phyloP scores from a whole-genome alignment of 208 protist genomes.

The Leishmania gerbilli region DNA sequence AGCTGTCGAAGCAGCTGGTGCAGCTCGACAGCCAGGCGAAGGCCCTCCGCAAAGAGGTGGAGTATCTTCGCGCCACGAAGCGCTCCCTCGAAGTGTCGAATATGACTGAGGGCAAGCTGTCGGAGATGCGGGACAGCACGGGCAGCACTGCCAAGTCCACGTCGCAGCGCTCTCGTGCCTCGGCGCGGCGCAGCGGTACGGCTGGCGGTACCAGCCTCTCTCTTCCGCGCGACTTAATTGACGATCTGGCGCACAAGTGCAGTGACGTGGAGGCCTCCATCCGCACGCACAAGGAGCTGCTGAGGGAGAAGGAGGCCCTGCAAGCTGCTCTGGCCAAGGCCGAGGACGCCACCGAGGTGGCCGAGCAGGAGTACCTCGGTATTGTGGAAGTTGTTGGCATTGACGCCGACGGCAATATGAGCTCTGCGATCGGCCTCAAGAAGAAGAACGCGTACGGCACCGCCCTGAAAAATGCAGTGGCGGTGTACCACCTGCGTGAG shows the following conservation, averaged over 20 bases:
- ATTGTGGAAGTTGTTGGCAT: constrained; percentile 38
- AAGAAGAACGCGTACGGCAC: constrained; percentile 39
- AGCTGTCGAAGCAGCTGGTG: constrained; percentile 53
- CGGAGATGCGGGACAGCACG: constrained; percentile 36
- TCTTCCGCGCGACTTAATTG: constrained; percentile 60
- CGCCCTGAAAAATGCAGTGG: constrained; percentile 28
- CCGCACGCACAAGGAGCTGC: constrained; percentile 31
- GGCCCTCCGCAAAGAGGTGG: constrained; percentile 63
- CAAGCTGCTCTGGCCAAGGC: constrained; percentile 17
- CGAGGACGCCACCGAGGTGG: constrained; percentile 24
- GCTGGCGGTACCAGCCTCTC: background rate
- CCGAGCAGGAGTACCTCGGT: constrained; percentile 37
- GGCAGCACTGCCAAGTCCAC: constrained; percentile 19
- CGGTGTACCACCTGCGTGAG: constrained; percentile 51
- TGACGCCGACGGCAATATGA: constrained; percentile 35
- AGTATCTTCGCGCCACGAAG: constrained; percentile 55
- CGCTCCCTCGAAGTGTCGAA: constrained; percentile 38
- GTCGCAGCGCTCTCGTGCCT: constrained; percentile 26
- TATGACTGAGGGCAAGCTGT: constrained; percentile 27
- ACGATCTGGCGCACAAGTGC: constrained; percentile 54
- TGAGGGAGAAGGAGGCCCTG: constrained; percentile 43
- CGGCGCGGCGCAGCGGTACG: constrained; percentile 8
- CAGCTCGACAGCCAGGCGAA: constrained; percentile 60
- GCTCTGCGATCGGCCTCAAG: constrained; percentile 17
- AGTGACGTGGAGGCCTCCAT: constrained; percentile 42